A percentile compares a stretch with the other conserved stretches of the same genome.
phyloP scores from a whole-genome alignment of 2,329 filamentous ascomycete genomes.

The Pseudogymnoascus sp. region DNA sequence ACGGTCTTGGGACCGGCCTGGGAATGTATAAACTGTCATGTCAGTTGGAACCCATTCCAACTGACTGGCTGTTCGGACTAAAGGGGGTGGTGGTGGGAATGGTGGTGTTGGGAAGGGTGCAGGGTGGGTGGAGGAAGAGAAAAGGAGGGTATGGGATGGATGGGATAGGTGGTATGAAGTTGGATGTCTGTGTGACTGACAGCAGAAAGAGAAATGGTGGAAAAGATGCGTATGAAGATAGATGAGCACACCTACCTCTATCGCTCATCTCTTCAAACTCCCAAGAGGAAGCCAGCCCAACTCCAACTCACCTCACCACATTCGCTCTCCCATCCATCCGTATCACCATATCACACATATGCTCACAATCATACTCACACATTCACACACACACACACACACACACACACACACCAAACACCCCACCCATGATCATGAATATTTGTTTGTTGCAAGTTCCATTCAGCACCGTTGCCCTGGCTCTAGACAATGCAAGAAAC shows the following conservation, averaged over 20 bases:
- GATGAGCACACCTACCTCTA: not conserved
- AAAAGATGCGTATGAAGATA: not conserved
- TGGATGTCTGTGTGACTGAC: not conserved
- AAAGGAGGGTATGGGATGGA: not conserved
- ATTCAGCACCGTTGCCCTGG: constrained; percentile 1
- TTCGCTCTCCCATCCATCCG: not conserved
- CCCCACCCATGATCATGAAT: not conserved
- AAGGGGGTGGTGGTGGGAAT: too few species aligned
- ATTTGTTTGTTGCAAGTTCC: constrained; percentile 4
- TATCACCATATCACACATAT: not conserved
- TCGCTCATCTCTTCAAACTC: too few species aligned
- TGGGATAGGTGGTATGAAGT: not conserved
- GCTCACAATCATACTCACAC: too few species aligned
- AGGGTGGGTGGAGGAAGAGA: not conserved
- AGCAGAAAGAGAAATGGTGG: not conserved
- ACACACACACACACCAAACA: not conserved
- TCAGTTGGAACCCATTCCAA: too few species aligned
- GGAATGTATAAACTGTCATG: too few species aligned
- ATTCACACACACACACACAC: not conserved
- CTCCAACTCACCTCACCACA: not conserved
- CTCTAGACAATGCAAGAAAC: constrained; percentile 4
- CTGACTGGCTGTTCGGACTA: too few species aligned
- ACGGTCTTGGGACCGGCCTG: too few species aligned
- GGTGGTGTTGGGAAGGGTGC: too few species aligned
- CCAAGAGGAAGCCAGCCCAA: too few species aligned